A percentile compares a stretch with the other conserved stretches of the same genome.
Conservation (phyloP, 2,329 filamentous ascomycete species). For the Colletotrichum sp. region DNA sequence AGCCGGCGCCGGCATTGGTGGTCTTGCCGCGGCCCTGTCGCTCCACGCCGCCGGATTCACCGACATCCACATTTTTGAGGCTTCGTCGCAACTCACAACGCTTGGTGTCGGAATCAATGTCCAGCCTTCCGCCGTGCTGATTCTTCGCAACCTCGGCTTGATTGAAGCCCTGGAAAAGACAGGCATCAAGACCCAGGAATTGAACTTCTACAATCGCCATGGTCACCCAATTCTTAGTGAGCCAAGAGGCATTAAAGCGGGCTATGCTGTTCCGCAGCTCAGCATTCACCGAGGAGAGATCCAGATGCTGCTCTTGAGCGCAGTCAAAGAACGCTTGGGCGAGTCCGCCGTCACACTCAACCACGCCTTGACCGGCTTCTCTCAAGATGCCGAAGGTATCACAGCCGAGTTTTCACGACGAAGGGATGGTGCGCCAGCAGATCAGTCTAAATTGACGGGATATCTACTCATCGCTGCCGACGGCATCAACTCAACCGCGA, state of each 20-base stretch:
- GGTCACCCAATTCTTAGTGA: conserved; percentile 4
- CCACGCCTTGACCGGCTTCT: conserved; percentile 2
- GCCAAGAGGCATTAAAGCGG: not conserved
- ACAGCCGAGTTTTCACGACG: not conserved
- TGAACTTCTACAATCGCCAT: conserved; percentile 14
- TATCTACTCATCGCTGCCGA: conserved; percentile 9
- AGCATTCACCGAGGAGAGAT: conserved; percentile 5
- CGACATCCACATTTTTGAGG: conserved; percentile 8
- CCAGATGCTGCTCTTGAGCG: conserved; percentile 8
- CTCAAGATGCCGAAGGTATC: not conserved
- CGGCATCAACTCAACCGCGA: conserved; percentile 12
- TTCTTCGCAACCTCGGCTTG: conserved; percentile 7
- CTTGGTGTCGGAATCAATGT: conserved; percentile 12
- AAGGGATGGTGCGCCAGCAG: not conserved
- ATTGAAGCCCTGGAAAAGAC: conserved; percentile 2
- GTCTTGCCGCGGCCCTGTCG: conserved; percentile 11
- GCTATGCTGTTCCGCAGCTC: not conserved
- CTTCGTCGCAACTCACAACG: conserved; percentile 7
- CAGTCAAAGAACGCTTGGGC: not conserved
- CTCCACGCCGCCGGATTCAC: conserved; percentile 11
- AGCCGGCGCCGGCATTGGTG: conserved; percentile 25
- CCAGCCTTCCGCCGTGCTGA: not conserved
- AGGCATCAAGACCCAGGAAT: conserved; percentile 2
- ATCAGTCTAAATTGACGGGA: not conserved
- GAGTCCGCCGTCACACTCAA: not conserved